Base-by-base conservation (phyloP, 768 basidiomycete species). In the Megacollybia marginata region DNA sequence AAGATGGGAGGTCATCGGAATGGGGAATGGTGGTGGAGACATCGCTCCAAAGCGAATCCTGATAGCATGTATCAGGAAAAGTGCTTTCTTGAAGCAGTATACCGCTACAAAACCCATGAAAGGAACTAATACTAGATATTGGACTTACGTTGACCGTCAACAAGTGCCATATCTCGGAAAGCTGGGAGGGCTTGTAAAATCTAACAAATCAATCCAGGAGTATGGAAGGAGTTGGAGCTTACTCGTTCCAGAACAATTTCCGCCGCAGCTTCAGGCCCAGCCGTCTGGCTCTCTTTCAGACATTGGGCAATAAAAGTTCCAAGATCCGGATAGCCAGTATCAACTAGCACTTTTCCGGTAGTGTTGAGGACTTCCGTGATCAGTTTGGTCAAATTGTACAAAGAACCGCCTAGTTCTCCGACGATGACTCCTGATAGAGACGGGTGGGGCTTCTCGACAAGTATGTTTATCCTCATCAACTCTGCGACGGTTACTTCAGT, bases 21-120 rank as follows among this genome's bases (percentile, higher is more conserved):
- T 63, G 23, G 81, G 80, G 57, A 89, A 82, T 11, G 79, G 72
- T 16, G 75, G 63, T 3, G 76, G 69, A 10, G 74, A 65, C 42
- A 69, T 60, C 7, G 76, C 65, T 45, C 78, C 76, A 68, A 92
- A 92, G 42, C 88, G 82, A 42, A 83, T 62, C 20, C 64, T 67
- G 46, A 93, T 66, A 20, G 80, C 82, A 54, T 88, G 80, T 47
- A 92, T 70, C 47, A 93, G 75, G 65, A 91, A 90, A 32, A 95
- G 69, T 2, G 87, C 90, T 60, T 93, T 95, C 66, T 92, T 92
- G 75, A 92, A 90, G 60, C 88, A 80, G 66, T 90, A 93, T 19
- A 92, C 73, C n/a, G 79, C 88, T 91, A 55, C 48, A 43, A 31
- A 42, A 31, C 33, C 9, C 44, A 34, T 38, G 51, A 50, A 33